phyloP scores from a whole-genome alignment of 306 rosid genomes.

The Trifolium subterraneum region DNA sequence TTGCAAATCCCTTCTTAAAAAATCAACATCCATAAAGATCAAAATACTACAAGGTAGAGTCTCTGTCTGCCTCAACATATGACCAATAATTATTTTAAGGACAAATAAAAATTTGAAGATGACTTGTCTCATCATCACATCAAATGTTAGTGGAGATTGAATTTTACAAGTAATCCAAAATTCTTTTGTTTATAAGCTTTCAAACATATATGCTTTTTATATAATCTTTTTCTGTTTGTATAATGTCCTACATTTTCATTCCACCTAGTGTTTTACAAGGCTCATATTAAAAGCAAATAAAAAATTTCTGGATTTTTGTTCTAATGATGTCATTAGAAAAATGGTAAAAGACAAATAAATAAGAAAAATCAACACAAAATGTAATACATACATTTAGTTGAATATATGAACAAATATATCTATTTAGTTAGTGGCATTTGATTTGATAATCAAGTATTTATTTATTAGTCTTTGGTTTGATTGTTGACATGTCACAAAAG shows the following conservation, averaged over 20 bases:
- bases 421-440: slow-evolving; percentile 3
- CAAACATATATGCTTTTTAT: slow-evolving; percentile 1
- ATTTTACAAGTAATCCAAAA: slow-evolving; percentile 32
- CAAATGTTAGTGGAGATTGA: slow-evolving; percentile 34
- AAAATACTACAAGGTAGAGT: not conserved
- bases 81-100: slow-evolving; percentile 4
- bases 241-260: slow-evolving; percentile 7
- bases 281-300: slow-evolving; percentile 7
- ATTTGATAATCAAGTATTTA: slow-evolving; percentile 22
- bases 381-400: slow-evolving; percentile 19
- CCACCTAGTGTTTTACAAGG: not conserved
- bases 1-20: not conserved
- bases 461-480: slow-evolving; percentile 42
- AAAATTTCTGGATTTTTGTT: not conserved
- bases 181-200: slow-evolving; percentile 8
- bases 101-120: slow-evolving; percentile 33
- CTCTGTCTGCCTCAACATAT: slow-evolving; percentile 2
- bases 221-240: not conserved
- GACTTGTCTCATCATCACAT: slow-evolving; percentile 23
- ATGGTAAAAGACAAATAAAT: slow-evolving; percentile 13
- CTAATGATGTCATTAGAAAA: slow-evolving; percentile 3
- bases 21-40: not conserved
- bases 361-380: not conserved
- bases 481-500: slow-evolving; percentile 48
- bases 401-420: slow-evolving; percentile 19